Base-by-base conservation (phyloP, 2,329 filamentous ascomycete genomes). In the Coniella vitis region DNA sequence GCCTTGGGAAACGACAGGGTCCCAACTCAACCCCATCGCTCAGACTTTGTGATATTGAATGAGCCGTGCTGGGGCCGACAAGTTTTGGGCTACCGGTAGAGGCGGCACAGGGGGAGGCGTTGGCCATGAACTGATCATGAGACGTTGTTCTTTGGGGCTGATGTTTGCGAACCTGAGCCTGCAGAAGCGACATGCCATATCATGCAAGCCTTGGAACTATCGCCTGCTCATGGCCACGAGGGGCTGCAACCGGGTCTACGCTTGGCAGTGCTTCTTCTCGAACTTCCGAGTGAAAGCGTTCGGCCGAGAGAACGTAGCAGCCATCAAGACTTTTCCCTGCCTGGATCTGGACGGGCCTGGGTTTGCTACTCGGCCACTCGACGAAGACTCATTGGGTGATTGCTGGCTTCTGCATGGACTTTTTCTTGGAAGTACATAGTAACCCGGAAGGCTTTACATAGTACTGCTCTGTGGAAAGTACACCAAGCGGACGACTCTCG, bases 401-500 rank as follows among this genome's bases (percentile, higher is more conserved):
- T 42, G 34, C 44, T n/a, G 34, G 20, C 40, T 17, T 43, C 32
- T 21, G 20, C 25, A 9, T 16, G 9, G 25, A n/a, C 13, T 13
- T 40, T 13, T 40, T 16, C 21, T 14, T n/a, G 9, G 20, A 7
- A 39, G 19, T n/a, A n/a, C n/a, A n/a, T n/a, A n/a, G n/a, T 14
- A 43, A 43, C 47, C 51, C 51, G 49, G 51, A 39, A n/a, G 13
- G 19, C 43, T 36, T 37, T 34, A 13, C 47, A n/a, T n/a, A n/a
- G n/a, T n/a, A n/a, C n/a, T n/a, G n/a, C n/a, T n/a, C n/a, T n/a
- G n/a, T n/a, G n/a, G n/a, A n/a, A n/a, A n/a, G n/a, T 35, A 53
- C 50, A 39, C 47, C 47, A 43, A 34, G 35, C 51, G 51, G 51
- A 45, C 35, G 38, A 50, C 38, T 31, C 35, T 47, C 51, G 47